Conservation (phyloP, 345 rosid species). For the Pistacia atlantica region DNA sequence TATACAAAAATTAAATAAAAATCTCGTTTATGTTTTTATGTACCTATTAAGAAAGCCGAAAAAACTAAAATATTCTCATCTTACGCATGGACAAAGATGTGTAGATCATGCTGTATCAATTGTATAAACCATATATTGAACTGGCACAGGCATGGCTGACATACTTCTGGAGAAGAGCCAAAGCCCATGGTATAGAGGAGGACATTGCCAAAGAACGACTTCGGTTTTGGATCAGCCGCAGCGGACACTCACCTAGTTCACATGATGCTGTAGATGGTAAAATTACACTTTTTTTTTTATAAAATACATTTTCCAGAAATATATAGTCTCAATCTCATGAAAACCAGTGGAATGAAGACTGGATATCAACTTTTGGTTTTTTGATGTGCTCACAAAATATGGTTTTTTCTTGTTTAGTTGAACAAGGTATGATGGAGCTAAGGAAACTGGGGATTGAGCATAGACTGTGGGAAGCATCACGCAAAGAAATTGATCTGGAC, state of each 20-base stretch:
- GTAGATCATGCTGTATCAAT: background rate
- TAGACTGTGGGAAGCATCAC: constrained; percentile 91
- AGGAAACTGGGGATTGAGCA: constrained; percentile 84
- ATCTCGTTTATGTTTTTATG: no score
- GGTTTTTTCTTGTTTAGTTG: constrained; percentile 49
- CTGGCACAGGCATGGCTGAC: constrained; percentile 91
- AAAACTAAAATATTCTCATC: background rate
- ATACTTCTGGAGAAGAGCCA: constrained; percentile 96
- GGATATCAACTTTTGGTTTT: no score
- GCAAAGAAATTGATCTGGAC: constrained; percentile 47
- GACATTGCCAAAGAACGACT: constrained; percentile 78
- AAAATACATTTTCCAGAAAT: background rate
- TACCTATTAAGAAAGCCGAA: no score
- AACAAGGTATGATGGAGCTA: constrained; percentile 86
- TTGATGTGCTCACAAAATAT: background rate
- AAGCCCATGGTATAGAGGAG: constrained; percentile 73
- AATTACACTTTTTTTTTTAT: background rate
- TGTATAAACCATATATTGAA: background rate
- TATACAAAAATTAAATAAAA: no score
- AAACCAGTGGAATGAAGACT: background rate
- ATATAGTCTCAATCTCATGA: background rate
- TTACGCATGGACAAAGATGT: background rate
- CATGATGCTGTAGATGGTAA: constrained; percentile 92
- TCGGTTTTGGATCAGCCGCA: constrained; percentile 80
- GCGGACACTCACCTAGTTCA: constrained; percentile 79